Evolutionary conservation across 768 basidiomycete species (phyloP), one percentile per base, ranked within the genome.

Genomic region (Psilocybe subaeruginosa): DNA sequence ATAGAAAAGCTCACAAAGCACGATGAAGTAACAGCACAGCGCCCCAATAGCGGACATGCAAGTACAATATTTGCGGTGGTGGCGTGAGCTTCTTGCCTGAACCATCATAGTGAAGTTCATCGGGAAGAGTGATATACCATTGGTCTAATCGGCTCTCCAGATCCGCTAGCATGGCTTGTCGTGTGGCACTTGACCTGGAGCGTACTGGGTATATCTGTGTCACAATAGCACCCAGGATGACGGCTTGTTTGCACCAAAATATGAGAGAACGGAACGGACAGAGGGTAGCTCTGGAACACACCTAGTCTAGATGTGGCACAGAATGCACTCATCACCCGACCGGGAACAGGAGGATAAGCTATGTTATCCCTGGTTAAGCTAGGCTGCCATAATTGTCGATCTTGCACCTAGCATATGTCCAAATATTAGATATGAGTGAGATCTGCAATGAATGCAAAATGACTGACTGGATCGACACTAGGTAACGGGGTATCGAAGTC

Each of bases 11-110:
- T 80, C 72, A 92, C 91, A 92, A 93, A 14, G 89, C 90, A 54
- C 92, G 82, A 72, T 93, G 84, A 41, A 93, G 78, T 39, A 93
- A 76, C 11, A 93, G 77, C 4, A 93, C 87, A 16, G 89, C 81
- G 6, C 84, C 85, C 85, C 90, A 91, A 70, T 93, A 93, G 63
- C 90, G 81, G 58, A 91, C 80, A 65, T 93, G 89, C 45, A 93
- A 75, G 49, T 85, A 80, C 31, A 92, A 71, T 27, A 92, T 80
- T 56, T 88, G 85, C 1, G 91, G 88, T 3, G 87, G 81, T 8
- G 89, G 88, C 8, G 77, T 71, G 8, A 72, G 74, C 51, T 83
- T 77, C 66, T 83, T 82, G 64, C 80, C 85, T 11, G 82, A 75
- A 37, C 83, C 74, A 63, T 89, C 86, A 67, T 83, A 89, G 49